These are phyloP conservation scores for Pseudonitzschia delicatissima DNA, from an alignment of 108 stramenopile species.

Conservation along the genomic window DNA sequence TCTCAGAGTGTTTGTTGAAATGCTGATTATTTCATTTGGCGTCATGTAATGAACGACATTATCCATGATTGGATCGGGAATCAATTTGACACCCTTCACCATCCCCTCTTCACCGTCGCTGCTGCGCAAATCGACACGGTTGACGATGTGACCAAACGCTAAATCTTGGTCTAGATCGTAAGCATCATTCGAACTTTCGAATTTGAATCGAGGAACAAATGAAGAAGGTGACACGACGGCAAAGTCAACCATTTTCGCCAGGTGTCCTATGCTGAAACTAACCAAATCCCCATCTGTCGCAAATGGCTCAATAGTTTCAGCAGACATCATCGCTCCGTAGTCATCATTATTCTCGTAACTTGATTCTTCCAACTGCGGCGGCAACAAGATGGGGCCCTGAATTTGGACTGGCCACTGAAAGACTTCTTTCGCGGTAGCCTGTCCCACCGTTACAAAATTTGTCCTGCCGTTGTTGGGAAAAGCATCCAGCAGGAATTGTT, in stretches of 20 bases:
- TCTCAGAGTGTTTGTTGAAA: slow-evolving; percentile 57
- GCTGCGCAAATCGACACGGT: slow-evolving; percentile 42
- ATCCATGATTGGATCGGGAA: slow-evolving; percentile 67
- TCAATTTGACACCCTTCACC: slow-evolving; percentile 24
- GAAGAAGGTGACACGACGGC: slow-evolving; percentile 50
- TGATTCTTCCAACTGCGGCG: slow-evolving; percentile 16
- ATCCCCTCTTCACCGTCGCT: slow-evolving; percentile 13
- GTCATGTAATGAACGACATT: slow-evolving; percentile 62
- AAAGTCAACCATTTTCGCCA: slow-evolving; percentile 46
- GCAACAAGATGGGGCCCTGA: slow-evolving; percentile 47
- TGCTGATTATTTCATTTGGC: slow-evolving; percentile 38
- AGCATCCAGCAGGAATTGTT: slow-evolving; percentile 39
- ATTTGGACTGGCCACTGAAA: slow-evolving; percentile 42
- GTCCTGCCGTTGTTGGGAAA: slow-evolving; percentile 28
- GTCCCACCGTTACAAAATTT: slow-evolving; percentile 21
- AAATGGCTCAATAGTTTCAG: slow-evolving; percentile 44
- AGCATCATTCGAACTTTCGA: slow-evolving; percentile 53
- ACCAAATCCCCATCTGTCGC: slow-evolving; percentile 40
- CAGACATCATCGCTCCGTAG: background rate
- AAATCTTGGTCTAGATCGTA: slow-evolving; percentile 50
- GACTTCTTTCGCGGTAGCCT: slow-evolving; percentile 6
- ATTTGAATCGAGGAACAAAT: slow-evolving; percentile 64
- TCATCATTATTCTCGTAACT: slow-evolving; percentile 18
- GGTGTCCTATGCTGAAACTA: slow-evolving; percentile 54
- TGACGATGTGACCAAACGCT: slow-evolving; percentile 41